Base-by-base conservation (phyloP, 208 protist genomes). In the Wallacemonas collosoma region DNA sequence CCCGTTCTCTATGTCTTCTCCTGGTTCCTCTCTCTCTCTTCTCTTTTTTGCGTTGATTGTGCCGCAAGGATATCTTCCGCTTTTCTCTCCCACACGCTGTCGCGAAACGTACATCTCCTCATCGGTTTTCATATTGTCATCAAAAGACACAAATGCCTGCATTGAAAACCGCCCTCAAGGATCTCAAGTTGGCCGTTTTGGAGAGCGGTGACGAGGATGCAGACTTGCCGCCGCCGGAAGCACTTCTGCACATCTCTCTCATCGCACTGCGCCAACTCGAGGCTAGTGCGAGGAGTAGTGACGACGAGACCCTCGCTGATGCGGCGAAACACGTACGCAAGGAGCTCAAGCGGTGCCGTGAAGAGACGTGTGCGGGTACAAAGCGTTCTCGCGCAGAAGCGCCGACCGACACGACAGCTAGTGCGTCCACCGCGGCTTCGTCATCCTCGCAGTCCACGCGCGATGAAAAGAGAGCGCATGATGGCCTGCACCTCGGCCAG, bases 401-500 rank as follows among this genome's bases (percentile, higher is more conserved):
- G 36, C 14, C 12, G 45, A 74, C 2, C 51, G 57, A 44, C 60
- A 71, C 41, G 53, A n/a, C 43, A 38, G n/a, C 45, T n/a, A 15
- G 2, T 17, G 53, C 63, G 47, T 56, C 63, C 7, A 17, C 14
- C 61, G 26, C 26, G 26, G 26, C 26, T 26, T 26, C 26, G 26
- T 26, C 26, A 26, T 26, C 26, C 26, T 26, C 26, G 26, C 26
- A 26, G 26, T 58, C 39, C 36, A 6, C 17, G 39, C n/a, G 35
- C 7, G 11, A 61, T 7, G 61, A 8, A 9, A 47, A 50, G 2
- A 58, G 40, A 3, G 17, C 12, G 7, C 70, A 11, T 26, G 73
- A 69, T 12, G 9, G 69, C 44, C 70, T 87, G 4, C 73, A 89
- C 11, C 64, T 96, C 38, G 91, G 91, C 0, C 91, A 96, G 72